These are phyloP conservation scores for Flaveria linearis DNA, from an alignment of 129 eudicot species.

Conservation along the genomic window DNA sequence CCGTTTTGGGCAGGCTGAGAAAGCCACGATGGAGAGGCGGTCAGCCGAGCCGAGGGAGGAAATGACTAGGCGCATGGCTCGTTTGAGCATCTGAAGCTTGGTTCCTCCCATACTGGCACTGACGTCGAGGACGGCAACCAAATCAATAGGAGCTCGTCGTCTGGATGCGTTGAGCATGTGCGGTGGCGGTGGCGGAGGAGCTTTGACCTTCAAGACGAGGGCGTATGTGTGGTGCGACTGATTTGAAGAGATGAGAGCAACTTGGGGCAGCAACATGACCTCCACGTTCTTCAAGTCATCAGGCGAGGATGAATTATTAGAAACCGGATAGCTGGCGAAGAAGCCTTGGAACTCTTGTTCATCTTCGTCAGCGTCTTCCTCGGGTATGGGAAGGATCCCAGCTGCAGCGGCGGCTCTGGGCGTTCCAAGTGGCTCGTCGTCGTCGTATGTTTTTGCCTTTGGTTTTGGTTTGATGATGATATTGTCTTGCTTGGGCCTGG, in stretches of 20 bases:
- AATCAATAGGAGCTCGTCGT: conserved; percentile 90
- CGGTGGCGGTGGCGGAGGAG: conserved; percentile 52
- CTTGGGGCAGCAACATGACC: conserved; percentile 61
- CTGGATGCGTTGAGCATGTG: conserved; percentile 29
- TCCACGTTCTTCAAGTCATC: conserved; percentile 48
- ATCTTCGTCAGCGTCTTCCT: conserved; percentile 46
- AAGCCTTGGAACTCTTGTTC: conserved; percentile 80
- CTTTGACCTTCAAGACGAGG: conserved; percentile 67
- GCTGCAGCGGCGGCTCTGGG: no score
- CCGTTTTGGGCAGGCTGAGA: conserved; percentile 59
- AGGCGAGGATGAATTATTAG: conserved; percentile 35
- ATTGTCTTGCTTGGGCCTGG: no score
- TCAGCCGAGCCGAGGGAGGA: conserved; percentile 88
- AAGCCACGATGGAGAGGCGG: conserved; percentile 73
- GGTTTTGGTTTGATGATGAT: not conserved
- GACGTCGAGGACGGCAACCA: conserved; percentile 87
- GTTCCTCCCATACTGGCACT: conserved; percentile 76
- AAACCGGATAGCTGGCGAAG: conserved; percentile 45
- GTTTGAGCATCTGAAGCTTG: conserved; percentile 77
- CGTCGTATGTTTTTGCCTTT: conserved; percentile 35
- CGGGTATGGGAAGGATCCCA: conserved; percentile 51
- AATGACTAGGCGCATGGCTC: conserved; percentile 85
- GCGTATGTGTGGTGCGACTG: conserved; percentile 54
- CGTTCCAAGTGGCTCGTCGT: conserved; percentile 68
- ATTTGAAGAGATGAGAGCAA: conserved; percentile 52